Percentiles rank a stretch among this genome's conserved stretches.
phyloP scores from a whole-genome alignment of 352 stramenopile genomes.

The Blastocystis sp. region DNA sequence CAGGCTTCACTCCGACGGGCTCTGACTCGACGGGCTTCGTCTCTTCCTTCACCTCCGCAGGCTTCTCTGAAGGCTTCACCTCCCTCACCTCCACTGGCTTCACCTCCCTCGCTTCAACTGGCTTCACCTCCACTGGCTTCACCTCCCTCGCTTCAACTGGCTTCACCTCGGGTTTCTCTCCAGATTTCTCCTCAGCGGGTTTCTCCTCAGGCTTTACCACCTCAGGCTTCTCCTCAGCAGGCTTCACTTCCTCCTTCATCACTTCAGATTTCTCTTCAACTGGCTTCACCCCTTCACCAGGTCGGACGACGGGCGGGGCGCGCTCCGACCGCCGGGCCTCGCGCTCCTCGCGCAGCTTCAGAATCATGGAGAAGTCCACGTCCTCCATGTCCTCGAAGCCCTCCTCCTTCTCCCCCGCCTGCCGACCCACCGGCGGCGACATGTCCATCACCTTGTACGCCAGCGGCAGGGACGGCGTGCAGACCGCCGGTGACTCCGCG shows the following conservation, averaged over 20 bases:
- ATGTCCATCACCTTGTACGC: background rate
- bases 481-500: background rate
- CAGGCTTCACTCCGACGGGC: background rate
- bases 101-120: background rate
- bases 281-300: background rate
- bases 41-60: background rate
- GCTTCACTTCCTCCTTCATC: background rate
- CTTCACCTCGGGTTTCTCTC: background rate
- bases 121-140: background rate
- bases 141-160: background rate
- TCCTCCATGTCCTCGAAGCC: slow-evolving; percentile 56
- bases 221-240: background rate
- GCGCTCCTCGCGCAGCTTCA: slow-evolving; percentile 15
- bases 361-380: slow-evolving; percentile 25
- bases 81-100: too few relatives aligned
- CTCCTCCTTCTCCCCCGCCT: background rate
- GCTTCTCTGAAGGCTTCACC: background rate
- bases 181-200: background rate
- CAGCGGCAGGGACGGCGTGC: background rate
- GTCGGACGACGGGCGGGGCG: background rate
- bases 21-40: background rate
- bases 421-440: background rate
- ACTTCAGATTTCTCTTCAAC: background rate
- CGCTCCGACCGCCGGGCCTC: background rate
- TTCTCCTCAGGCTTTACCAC: background rate